Percentiles rank a stretch among this genome's conserved stretches.
Evolutionary conservation across 1,284 basidiomycete genomes (phyloP).

Genomic region (Pseudozyma thailandica): DNA sequence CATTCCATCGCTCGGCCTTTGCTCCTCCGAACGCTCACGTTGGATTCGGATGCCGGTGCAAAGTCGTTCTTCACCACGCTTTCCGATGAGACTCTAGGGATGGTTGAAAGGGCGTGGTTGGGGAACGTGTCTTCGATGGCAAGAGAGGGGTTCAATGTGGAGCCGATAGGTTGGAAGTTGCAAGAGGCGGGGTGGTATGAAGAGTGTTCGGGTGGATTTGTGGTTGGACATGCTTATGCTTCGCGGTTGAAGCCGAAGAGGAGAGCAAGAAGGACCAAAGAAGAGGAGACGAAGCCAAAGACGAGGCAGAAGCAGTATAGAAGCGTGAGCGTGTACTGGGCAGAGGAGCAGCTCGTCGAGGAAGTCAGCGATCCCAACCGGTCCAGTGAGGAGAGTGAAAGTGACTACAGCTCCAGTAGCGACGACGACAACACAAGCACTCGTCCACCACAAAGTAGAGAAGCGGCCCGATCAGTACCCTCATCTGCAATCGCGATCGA

Average conservation of each 20-base stretch:
- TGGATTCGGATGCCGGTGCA: constrained; percentile 8
- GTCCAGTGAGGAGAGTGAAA: constrained; percentile 10
- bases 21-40: constrained; percentile 31
- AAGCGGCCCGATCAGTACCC: constrained; percentile 1
- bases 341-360: constrained; percentile 44
- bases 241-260: constrained; percentile 3
- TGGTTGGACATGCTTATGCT: constrained; percentile 45
- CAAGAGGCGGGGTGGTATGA: constrained; percentile 42
- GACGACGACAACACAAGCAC: neutral
- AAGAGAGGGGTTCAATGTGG: neutral
- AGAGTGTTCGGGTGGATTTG: constrained; percentile 37
- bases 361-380: constrained; percentile 36
- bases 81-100: neutral
- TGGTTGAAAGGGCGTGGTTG: constrained; percentile 31
- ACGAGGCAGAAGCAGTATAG: constrained; percentile 18
- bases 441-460: neutral
- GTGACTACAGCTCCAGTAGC: neutral
- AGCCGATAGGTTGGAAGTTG: constrained; percentile 19
- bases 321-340: constrained; percentile 46
- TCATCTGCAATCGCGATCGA: neutral
- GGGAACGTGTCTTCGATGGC: constrained; percentile 24
- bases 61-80: constrained; percentile 5
- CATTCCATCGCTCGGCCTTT: constrained; percentile 22
- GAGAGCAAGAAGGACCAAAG: neutral
- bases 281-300: neutral